These are phyloP conservation scores for Hypholoma fasciculare DNA, from an alignment of 768 basidiomycete species.

Conservation along the genomic window DNA sequence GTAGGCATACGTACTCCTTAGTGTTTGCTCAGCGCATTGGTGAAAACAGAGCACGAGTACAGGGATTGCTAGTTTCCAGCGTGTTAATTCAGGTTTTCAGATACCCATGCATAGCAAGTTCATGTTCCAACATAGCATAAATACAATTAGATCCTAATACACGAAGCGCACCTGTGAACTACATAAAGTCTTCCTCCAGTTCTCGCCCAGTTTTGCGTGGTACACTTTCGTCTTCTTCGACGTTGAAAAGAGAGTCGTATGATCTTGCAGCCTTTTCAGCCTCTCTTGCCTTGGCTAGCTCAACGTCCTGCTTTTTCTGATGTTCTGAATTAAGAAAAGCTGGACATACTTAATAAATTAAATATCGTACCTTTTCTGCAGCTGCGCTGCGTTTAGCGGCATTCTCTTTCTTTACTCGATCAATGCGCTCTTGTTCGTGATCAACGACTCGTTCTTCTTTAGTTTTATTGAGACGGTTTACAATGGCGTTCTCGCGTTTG, in stretches of 20 bases:
- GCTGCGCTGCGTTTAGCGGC: slow-evolving; percentile 61
- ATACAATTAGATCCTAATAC: not conserved
- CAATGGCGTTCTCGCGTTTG: slow-evolving; percentile 83
- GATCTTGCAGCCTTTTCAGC: slow-evolving; percentile 87
- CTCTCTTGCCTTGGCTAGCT: slow-evolving; percentile 73
- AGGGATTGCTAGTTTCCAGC: no score
- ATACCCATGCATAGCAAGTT: not conserved
- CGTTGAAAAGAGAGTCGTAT: slow-evolving; percentile 79
- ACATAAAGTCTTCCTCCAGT: slow-evolving; percentile 91
- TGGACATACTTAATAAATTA: not conserved
- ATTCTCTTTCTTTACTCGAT: slow-evolving; percentile 77
- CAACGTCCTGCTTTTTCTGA: slow-evolving; percentile 79
- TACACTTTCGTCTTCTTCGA: slow-evolving; percentile 54
- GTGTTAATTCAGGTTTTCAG: no score
- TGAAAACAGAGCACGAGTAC: no score
- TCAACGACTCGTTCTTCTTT: slow-evolving; percentile 84
- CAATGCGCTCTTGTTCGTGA: slow-evolving; percentile 86
- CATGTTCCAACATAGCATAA: not conserved
- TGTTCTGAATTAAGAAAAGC: not conserved
- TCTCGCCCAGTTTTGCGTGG: slow-evolving; percentile 66
- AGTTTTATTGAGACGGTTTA: slow-evolving; percentile 94
- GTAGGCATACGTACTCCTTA: no score
- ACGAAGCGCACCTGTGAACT: slow-evolving; percentile 17
- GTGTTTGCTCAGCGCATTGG: no score
- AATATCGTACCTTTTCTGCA: slow-evolving; percentile 60